phyloP scores from a whole-genome alignment of 441 rosid genomes.

The Codiaeum variegatum region DNA sequence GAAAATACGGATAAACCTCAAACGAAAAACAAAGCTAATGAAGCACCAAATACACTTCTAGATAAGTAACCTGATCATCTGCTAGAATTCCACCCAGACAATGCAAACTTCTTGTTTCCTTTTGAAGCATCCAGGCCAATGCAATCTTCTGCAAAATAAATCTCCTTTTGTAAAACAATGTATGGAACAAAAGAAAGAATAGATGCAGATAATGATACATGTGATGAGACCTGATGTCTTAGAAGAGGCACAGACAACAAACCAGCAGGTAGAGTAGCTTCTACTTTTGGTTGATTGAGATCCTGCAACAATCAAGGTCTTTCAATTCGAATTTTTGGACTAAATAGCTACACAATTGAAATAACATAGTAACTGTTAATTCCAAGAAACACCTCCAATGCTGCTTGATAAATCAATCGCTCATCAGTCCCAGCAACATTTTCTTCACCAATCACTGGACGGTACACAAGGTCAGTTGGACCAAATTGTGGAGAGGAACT shows the following conservation, averaged over 20 bases:
- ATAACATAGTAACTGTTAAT: slow-evolving; percentile 7
- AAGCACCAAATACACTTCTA: slow-evolving; percentile 15
- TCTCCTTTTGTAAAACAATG: slow-evolving; percentile 20
- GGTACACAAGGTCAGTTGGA: slow-evolving; percentile 43
- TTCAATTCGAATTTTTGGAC: slow-evolving; percentile 16
- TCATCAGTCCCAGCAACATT: slow-evolving; percentile 55
- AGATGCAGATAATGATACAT: not conserved
- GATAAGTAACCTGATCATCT: slow-evolving; percentile 81
- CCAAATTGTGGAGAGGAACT: slow-evolving; percentile 37
- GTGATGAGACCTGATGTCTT: slow-evolving; percentile 78
- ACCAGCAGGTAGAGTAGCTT: slow-evolving; percentile 60
- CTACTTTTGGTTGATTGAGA: slow-evolving; percentile 78
- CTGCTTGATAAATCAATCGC: slow-evolving; percentile 86
- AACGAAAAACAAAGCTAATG: slow-evolving; percentile 12
- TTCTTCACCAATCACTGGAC: slow-evolving; percentile 50
- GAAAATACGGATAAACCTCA: slow-evolving; percentile 15
- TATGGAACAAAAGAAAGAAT: slow-evolving; percentile 18
- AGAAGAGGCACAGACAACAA: slow-evolving; percentile 76
- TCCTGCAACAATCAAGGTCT: slow-evolving; percentile 48
- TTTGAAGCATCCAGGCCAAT: slow-evolving; percentile 93
- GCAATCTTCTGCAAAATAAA: slow-evolving; percentile 78
- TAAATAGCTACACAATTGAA: not conserved
- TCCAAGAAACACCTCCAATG: slow-evolving; percentile 60
- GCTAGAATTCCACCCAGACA: slow-evolving; percentile 95
- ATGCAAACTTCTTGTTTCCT: slow-evolving; percentile 73